Evolutionary conservation across 805 yeast genomes (phyloP).

Genomic region (Schwanniomyces polymorphus): DNA sequence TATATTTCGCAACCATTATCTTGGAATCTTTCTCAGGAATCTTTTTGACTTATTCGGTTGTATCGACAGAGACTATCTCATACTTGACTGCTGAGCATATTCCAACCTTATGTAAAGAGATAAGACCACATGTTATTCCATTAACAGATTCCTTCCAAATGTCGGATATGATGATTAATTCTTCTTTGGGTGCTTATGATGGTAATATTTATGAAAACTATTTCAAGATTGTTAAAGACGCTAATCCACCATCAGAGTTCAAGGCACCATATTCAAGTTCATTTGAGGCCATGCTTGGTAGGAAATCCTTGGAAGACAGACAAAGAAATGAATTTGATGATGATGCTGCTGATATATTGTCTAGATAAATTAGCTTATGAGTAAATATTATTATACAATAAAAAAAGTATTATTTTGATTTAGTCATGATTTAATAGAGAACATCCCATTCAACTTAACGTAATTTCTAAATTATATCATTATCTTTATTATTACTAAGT

Average conservation of each 20-base stretch:
- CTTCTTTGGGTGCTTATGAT: constrained; percentile 73
- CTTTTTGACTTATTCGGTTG: constrained; percentile 64
- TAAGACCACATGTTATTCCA: constrained; percentile 67
- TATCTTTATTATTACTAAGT: no score
- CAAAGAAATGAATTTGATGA: constrained; percentile 28
- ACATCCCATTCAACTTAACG: no score
- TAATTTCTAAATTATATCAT: background rate
- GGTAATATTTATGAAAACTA: constrained; percentile 83
- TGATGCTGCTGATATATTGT: constrained; percentile 26
- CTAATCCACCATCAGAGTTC: constrained; percentile 49
- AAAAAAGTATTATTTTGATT: no score
- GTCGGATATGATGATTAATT: constrained; percentile 74
- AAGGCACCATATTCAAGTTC: constrained; percentile 57
- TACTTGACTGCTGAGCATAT: constrained; percentile 15
- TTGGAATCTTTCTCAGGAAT: constrained; percentile 67
- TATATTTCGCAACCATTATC: constrained; percentile 47
- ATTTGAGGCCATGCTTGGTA: constrained; percentile 29
- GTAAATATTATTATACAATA: background rate
- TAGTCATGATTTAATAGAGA: no score
- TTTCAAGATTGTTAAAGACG: constrained; percentile 49
- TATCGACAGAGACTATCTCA: constrained; percentile 39
- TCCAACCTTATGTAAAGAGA: constrained; percentile 24
- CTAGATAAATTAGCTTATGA: background rate
- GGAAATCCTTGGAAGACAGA: constrained; percentile 26
- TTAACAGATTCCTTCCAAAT: constrained; percentile 79